phyloP scores from a whole-genome alignment of 2,329 filamentous ascomycete species.

The Stemphylium beticola region DNA sequence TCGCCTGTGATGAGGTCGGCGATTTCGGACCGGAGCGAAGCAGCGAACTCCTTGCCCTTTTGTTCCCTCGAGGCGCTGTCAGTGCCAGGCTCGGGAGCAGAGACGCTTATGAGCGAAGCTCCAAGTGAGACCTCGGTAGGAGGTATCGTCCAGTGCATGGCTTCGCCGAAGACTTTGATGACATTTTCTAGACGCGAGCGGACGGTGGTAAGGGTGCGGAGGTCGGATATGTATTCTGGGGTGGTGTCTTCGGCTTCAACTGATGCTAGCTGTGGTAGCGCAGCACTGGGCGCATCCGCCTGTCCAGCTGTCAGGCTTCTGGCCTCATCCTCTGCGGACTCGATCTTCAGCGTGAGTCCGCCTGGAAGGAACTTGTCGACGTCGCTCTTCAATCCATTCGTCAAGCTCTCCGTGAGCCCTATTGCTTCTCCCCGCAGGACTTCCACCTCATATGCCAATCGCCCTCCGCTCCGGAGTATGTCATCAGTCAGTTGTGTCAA shows the following conservation, averaged over 20 bases:
- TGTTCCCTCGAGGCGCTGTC: conserved; percentile 77
- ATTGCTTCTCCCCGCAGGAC: conserved; percentile 86
- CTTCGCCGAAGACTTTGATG: conserved; percentile 89
- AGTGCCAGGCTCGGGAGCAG: conserved; percentile 75
- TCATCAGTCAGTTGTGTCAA: conserved; percentile 93
- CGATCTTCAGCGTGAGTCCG: conserved; percentile 33
- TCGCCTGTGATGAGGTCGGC: conserved; percentile 66
- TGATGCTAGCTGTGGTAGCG: background rate
- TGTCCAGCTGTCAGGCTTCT: conserved; percentile 3
- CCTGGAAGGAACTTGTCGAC: conserved; percentile 73
- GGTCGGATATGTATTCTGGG: conserved; percentile 69
- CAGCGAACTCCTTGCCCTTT: conserved; percentile 82
- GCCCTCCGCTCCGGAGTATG: conserved; percentile 85
- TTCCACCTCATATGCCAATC: conserved; percentile 93
- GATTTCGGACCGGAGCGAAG: conserved; percentile 74
- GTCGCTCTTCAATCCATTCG: conserved; percentile 73
- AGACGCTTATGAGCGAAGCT: conserved; percentile 88
- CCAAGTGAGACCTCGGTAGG: conserved; percentile 84
- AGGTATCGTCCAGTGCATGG: conserved; percentile 93
- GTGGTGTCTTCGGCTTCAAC: conserved; percentile 20
- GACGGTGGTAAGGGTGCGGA: conserved; percentile 83
- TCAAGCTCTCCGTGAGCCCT: conserved; percentile 78
- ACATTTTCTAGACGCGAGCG: conserved; percentile 85
- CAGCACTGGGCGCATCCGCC: conserved; percentile 2
- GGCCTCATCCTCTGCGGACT: conserved; percentile 5